Percentiles rank a stretch among this genome's conserved stretches.
phyloP scores from a whole-genome alignment of 2,329 filamentous ascomycete genomes.

The Claviceps citrina region DNA sequence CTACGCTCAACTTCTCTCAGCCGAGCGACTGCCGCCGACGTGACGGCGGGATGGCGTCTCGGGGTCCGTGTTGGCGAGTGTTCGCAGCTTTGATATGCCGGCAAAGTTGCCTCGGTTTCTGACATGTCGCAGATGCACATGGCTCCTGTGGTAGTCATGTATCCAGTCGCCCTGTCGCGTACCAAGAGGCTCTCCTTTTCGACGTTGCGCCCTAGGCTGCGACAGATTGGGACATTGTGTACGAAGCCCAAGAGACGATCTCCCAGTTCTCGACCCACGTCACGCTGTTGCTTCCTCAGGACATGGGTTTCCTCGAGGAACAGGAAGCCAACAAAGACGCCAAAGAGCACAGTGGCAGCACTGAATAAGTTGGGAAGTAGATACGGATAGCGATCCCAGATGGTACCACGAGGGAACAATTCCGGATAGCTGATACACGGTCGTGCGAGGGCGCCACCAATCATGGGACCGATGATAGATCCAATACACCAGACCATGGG shows the following conservation, averaged over 20 bases:
- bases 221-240: constrained; percentile 16
- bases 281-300: constrained; percentile 59
- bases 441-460: constrained; percentile 78
- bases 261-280: constrained; percentile 63
- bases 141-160: constrained; percentile 31
- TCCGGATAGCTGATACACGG: constrained; percentile 70
- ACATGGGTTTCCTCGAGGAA: constrained; percentile 92
- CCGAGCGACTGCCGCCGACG: not conserved
- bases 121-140: not conserved
- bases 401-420: constrained; percentile 53
- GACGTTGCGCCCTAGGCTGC: constrained; percentile 23
- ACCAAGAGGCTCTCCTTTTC: constrained; percentile 51
- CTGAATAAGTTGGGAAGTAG: constrained; percentile 86
- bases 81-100: constrained; percentile 51
- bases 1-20: constrained; percentile 4
- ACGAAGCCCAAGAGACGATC: constrained; percentile 46
- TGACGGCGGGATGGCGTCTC: constrained; percentile 11
- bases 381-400: constrained; percentile 82
- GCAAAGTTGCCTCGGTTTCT: constrained; percentile 41
- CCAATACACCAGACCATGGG: constrained; percentile 96
- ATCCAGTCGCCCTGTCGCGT: constrained; percentile 47
- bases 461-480: constrained; percentile 81
- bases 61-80: constrained; percentile 33
- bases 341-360: constrained; percentile 58
- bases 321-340: constrained; percentile 62